phyloP scores from a whole-genome alignment of 2,329 filamentous ascomycete species.

The Exophiala mesophila region DNA sequence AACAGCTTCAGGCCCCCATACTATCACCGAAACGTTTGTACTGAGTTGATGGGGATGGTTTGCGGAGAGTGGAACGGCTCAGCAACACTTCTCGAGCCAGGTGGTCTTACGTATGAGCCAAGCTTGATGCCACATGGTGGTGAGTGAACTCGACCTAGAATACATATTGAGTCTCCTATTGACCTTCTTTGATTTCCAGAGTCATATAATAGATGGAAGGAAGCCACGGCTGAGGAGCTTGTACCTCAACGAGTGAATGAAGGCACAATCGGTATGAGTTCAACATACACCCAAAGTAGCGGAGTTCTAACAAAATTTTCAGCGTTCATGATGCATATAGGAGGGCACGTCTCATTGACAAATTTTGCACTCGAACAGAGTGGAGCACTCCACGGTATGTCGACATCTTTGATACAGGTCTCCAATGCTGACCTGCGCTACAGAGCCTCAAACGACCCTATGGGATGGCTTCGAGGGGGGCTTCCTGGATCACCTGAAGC shows the following conservation, averaged over 20 bases:
- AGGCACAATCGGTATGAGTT: too few species aligned
- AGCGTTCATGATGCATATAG: slow-evolving; percentile 17
- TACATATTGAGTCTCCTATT: too few species aligned
- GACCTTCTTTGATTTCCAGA: too few species aligned
- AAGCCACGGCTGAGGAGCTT: neutral
- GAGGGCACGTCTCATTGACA: slow-evolving; percentile 10
- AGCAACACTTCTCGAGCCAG: slow-evolving; percentile 4
- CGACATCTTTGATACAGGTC: too few species aligned
- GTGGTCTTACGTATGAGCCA: slow-evolving; percentile 10
- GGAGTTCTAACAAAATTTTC: too few species aligned
- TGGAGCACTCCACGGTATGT: too few species aligned
- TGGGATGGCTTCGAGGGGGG: slow-evolving; percentile 24
- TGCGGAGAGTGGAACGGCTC: slow-evolving; percentile 10
- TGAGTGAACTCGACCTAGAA: too few species aligned
- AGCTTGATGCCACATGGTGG: slow-evolving; percentile 15
- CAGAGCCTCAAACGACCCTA: too few species aligned
- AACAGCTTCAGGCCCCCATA: slow-evolving; percentile 40
- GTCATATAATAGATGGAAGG: slow-evolving; percentile 1
- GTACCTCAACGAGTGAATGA: slow-evolving; percentile 1
- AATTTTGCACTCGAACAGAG: slow-evolving; percentile 8
- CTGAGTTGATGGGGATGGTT: slow-evolving; percentile 36
- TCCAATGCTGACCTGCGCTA: too few species aligned
- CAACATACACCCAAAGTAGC: too few species aligned
- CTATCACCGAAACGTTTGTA: slow-evolving; percentile 38
- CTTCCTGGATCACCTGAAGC: slow-evolving; percentile 24